Base-by-base conservation (phyloP, 2,329 filamentous ascomycete genomes). In the Trichoderma endophyticum region DNA sequence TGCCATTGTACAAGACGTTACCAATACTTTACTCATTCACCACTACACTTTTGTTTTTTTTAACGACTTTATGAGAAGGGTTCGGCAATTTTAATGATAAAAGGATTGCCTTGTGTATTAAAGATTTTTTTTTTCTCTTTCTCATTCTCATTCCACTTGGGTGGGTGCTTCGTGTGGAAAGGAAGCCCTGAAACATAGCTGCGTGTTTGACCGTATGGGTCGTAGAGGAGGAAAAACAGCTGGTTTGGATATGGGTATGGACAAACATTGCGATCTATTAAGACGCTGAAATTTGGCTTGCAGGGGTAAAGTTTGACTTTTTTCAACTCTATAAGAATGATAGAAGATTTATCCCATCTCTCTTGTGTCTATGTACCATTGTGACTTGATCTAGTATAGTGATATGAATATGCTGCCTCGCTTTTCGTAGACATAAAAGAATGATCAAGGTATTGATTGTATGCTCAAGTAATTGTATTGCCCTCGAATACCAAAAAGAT, bases 11-110 rank as follows among this genome's bases (percentile, higher is more conserved):
- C 30, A 57, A 39, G 48, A 57, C 39, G 48, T 36, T 59, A 51
- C 26, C 26, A 59, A 36, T 6, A 30, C 56, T 56, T 71, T 60
- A 57, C 26, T 51, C 70, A 63, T 48, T 68, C 59, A 24, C 30
- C 60, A 56, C 51, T 68, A 68, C 36, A 67, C 48, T 32, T 30
- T 72, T 59, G 26, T 57, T 32, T 70, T 70, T 57, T 34, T 65
- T 71, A 63, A 72, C 67, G 71, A 72, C 54, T 70, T 72, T 51
- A 72, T 30, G 71, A 72, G 70, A 28, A 57, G 39, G 67, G 39
- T 65, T 70, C 30, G n/a, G 56, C 32, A 65, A 18, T 48, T 54
- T 61, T 70, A 70, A 70, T 71, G 60, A 59, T 54, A 51, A 60
- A 56, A 66, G 59, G 32, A 56, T 72, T 59, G 39, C 66, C 66